Evolutionary conservation across 2,329 filamentous ascomycete species (phyloP), one percentile per base, ranked within the genome.

Genomic region (Anthostomella pinea): DNA sequence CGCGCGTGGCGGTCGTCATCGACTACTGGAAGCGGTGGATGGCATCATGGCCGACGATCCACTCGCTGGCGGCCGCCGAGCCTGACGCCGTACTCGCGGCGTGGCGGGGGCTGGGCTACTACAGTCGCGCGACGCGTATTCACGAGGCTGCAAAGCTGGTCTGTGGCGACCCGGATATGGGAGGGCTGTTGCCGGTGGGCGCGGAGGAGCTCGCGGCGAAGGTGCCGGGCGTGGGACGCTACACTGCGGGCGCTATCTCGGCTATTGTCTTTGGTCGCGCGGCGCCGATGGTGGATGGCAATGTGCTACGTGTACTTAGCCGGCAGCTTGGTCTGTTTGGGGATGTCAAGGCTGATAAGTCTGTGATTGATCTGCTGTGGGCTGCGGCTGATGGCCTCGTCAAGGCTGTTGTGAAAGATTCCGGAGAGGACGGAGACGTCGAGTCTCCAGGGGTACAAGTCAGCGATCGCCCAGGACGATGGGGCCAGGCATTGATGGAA

Each of bases 401-500:
- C 31, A 71, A 72, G 33, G 64, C 66, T 2, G 68, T 77, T 2
- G 71, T 75, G 0, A 42, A 45, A 5, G 71, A 72, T 35, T 49
- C 46, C 1, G 45, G 49, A 1, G 48, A 46, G 0, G 47, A 42
- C 0, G 45, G 43, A 7, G 47, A 45, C 1, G 38, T 22, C 4
- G 33, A 33, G 6, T 30, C 39, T 13, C 5, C 27, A 4, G 47
- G 45, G 6, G 39, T 45, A 6, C 31, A 26, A 9, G 37, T 53
- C 10, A 79, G 70, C 35, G 68, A 75, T 34, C 57, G 72, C 15
- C 77, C 79, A 0, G 78, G 78, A 1, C 59, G 70, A 41, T 82
- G 78, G 79, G 79, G 79, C 0, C 79, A 83, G 52, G 79, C 75
- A 1, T 58, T 83, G 17, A 83, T 83, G 79, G 79, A 83, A 51